Conservation (phyloP, 129 eudicot genomes). For the Chrysanthemum seticuspe region DNA sequence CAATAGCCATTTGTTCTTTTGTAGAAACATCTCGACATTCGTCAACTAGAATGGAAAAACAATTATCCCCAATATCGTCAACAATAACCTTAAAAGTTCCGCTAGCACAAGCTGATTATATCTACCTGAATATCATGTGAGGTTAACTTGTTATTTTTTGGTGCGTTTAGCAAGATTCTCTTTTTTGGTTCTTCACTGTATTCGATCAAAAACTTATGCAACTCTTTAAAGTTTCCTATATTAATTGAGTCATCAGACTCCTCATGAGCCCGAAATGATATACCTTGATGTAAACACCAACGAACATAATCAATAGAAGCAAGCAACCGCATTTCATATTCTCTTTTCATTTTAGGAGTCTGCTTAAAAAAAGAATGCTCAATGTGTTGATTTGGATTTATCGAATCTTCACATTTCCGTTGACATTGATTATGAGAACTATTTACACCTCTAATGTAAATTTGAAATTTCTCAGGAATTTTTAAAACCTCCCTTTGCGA, state of each 20-base stretch:
- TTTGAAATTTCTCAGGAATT: too few species aligned
- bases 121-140: background rate
- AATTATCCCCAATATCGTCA: background rate
- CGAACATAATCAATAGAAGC: conserved; percentile 8
- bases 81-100: conserved; percentile 1
- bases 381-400: background rate
- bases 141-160: conserved; percentile 1
- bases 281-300: background rate
- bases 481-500: too few species aligned
- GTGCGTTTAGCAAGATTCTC: background rate
- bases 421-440: conserved; percentile 7
- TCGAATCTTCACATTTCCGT: conserved; percentile 7
- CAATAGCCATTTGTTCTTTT: background rate
- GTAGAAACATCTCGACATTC: conserved; percentile 1
- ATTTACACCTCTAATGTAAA: background rate
- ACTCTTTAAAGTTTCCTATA: conserved; percentile 1
- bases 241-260: background rate
- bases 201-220: conserved; percentile 1
- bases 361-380: conserved; percentile 13
- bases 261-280: conserved; percentile 12
- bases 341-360: background rate
- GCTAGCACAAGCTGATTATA: conserved; percentile 1
- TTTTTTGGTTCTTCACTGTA: conserved; percentile 17
- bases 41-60: conserved; percentile 4
- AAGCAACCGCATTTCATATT: conserved; percentile 3